Base-by-base conservation (phyloP, 768 basidiomycete genomes). In the Mycena galericulata region DNA sequence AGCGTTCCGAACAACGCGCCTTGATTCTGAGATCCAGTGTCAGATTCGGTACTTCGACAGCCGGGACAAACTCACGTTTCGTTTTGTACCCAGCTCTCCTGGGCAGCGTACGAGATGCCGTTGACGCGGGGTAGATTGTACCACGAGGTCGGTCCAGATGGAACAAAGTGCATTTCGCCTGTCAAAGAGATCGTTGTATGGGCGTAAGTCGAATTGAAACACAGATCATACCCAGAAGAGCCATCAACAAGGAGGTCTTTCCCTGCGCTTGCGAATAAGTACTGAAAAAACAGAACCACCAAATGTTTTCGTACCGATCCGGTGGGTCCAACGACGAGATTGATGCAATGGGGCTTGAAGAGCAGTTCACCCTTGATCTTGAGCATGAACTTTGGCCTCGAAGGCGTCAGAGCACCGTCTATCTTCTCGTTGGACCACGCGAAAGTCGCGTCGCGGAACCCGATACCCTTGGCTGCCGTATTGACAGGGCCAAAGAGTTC, bases 11-110 rank as follows among this genome's bases (percentile, higher is more conserved):
- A 2, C 22, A 18, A 54, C 68, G 29, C 47, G 88, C 90, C 75
- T 80, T 82, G 62, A 94, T 92, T 0, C n/a, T n/a, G n/a, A n/a
- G n/a, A n/a, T n/a, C n/a, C n/a, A n/a, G n/a, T n/a, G n/a, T n/a
- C n/a, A n/a, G n/a, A n/a, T n/a, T n/a, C n/a, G n/a, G n/a, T n/a
- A n/a, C n/a, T n/a, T n/a, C n/a, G n/a, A n/a, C n/a, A n/a, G n/a
- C n/a, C n/a, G n/a, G n/a, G n/a, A n/a, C n/a, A n/a, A n/a, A n/a
- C n/a, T n/a, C n/a, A n/a, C n/a, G 92, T 93, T 63, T 91, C 91
- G 70, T 93, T 94, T 75, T 90, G 87, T 4, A 95, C 89, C 93
- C 93, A 96, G 3, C 91, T 89, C 74, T 94, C 93, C 75, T 96
- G 94, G 4, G 91, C 91, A 4, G 92, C 91, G 75, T 93, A 95